These are phyloP conservation scores for Debaryomycetaceae sp. DNA, from an alignment of 1,139 yeast species.

Conservation along the genomic window DNA sequence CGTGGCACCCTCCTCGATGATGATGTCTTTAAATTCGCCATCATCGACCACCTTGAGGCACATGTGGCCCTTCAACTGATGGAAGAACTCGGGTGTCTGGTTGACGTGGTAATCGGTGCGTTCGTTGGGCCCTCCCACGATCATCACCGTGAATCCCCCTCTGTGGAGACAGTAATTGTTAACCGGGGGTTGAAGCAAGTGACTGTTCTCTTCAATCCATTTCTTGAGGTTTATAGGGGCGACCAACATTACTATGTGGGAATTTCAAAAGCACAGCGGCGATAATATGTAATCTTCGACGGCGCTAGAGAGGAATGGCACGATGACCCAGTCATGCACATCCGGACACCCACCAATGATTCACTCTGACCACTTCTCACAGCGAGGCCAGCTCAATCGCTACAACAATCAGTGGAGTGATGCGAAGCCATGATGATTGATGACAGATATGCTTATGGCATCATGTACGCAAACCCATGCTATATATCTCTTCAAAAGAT, in stretches of 20 bases:
- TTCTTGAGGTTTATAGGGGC: conserved; percentile 70
- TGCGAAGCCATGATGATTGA: no score
- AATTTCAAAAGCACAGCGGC: no score
- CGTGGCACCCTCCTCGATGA: conserved; percentile 81
- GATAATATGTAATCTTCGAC: no score
- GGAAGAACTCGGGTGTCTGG: conserved; percentile 92
- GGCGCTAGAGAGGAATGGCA: no score
- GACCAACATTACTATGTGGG: conserved; percentile 45
- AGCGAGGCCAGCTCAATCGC: no score
- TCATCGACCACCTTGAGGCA: conserved; percentile 76
- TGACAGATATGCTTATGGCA: no score
- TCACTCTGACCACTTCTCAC: no score
- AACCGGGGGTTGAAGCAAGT: conserved; percentile 84
- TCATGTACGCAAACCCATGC: no score
- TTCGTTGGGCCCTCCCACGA: conserved; percentile 93
- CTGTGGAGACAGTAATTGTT: conserved; percentile 86
- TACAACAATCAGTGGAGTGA: no score
- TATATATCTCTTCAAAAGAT: conserved; percentile 1
- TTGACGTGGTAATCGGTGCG: conserved; percentile 91
- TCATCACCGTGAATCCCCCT: conserved; percentile 92
- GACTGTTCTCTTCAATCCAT: conserved; percentile 77
- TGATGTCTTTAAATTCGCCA: conserved; percentile 69
- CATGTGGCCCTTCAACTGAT: conserved; percentile 84
- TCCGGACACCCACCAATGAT: no score
- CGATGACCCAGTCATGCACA: no score